Evolutionary conservation across 768 basidiomycete species (phyloP).

Genomic region (Trametes coccinea): DNA sequence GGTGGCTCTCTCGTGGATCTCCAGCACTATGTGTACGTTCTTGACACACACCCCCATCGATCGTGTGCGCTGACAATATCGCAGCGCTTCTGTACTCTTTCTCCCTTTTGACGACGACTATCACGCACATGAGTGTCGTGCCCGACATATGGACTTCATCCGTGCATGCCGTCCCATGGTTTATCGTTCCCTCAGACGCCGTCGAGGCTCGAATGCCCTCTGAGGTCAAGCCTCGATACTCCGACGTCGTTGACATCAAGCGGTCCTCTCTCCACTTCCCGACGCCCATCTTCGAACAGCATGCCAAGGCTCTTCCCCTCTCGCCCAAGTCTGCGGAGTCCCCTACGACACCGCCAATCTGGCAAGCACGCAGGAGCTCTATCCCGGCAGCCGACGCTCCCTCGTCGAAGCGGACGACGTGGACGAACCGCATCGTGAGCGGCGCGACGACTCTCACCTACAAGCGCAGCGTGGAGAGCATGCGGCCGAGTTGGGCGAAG

Average conservation of each 20-base stretch:
- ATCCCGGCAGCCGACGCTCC: neutral
- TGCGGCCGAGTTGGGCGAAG: constrained; percentile 53
- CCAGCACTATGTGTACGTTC: constrained; percentile 32
- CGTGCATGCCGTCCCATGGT: constrained; percentile 62
- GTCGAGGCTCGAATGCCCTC: neutral
- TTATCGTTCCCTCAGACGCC: constrained; percentile 29
- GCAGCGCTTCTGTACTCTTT: constrained; percentile 59
- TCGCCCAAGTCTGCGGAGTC: constrained; percentile 5
- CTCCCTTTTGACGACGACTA: constrained; percentile 46
- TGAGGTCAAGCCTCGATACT: constrained; percentile 1
- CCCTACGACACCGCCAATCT: constrained; percentile 14
- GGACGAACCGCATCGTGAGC: constrained; percentile 25
- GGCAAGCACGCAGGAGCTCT: constrained; percentile 13
- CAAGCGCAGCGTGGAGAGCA: constrained; percentile 25
- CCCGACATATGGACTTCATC: constrained; percentile 54
- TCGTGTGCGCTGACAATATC: neutral
- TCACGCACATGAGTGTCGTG: constrained; percentile 45
- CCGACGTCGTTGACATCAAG: constrained; percentile 11
- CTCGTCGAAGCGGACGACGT: constrained; percentile 15
- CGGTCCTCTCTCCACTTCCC: constrained; percentile 6
- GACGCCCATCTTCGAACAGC: constrained; percentile 19
- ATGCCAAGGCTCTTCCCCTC: constrained; percentile 11
- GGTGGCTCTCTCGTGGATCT: constrained; percentile 33
- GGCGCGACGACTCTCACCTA: constrained; percentile 23
- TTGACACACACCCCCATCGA: no score